Evolutionary conservation across 257 asterid genomes (phyloP).

Genomic region (Verbascum thapsus): DNA sequence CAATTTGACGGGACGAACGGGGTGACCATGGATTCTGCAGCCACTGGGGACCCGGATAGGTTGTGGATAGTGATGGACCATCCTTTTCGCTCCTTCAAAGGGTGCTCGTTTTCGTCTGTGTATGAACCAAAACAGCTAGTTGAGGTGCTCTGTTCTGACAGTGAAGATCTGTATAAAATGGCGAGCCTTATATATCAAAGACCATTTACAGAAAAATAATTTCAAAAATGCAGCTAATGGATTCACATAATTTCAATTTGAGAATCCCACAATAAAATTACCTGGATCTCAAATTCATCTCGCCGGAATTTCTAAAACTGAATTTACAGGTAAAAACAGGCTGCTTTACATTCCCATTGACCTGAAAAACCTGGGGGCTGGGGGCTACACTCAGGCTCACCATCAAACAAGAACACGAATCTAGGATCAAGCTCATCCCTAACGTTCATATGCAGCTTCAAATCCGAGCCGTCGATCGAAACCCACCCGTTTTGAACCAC

Average conservation of each 20-base stretch:
- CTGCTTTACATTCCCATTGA: constrained; percentile 7
- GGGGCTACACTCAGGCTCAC: not conserved
- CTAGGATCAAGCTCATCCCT: no score
- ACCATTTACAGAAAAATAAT: not conserved
- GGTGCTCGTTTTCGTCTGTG: not conserved
- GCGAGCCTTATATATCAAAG: not conserved
- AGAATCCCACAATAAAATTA: no score
- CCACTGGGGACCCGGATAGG: no score
- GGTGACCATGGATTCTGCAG: not conserved
- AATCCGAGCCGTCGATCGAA: no score
- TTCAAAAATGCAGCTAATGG: not conserved
- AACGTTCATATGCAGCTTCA: no score
- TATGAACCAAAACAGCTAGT: not conserved
- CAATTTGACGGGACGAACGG: constrained; percentile 1
- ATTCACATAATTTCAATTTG: not conserved
- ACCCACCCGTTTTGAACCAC: no score
- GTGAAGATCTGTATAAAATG: not conserved
- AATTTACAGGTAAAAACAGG: not conserved
- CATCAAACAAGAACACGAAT: no score
- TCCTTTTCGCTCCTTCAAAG: not conserved
- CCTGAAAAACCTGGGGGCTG: constrained; percentile 9
- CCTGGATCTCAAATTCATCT: no score
- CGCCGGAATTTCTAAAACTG: not conserved
- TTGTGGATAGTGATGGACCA: constrained; percentile 9
- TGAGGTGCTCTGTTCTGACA: not conserved